Conservation (phyloP, 1,284 basidiomycete species). For the Testicularia cyperi region DNA sequence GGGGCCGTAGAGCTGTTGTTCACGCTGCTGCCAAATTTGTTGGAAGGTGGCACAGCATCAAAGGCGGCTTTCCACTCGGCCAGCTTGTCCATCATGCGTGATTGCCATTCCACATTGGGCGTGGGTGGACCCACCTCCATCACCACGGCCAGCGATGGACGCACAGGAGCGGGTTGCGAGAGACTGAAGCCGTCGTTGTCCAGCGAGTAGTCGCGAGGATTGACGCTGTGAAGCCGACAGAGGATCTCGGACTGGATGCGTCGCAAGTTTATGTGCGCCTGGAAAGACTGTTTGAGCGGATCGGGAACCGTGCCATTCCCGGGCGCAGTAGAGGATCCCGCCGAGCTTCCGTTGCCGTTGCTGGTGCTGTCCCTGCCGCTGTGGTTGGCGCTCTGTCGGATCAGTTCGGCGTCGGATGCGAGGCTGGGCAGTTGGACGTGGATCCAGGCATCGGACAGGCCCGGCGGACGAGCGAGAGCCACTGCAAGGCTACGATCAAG, state of each 20-base stretch:
- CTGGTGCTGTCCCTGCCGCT: too few species aligned
- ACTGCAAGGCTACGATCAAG: conserved; percentile 29
- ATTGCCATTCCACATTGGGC: conserved; percentile 36
- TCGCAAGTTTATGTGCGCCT: conserved; percentile 25
- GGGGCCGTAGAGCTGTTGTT: too few species aligned
- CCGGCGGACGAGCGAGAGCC: conserved; percentile 27
- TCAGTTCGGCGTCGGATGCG: conserved; percentile 12
- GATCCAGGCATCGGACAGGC: conserved; percentile 38
- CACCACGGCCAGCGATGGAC: conserved; percentile 22
- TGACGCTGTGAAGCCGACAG: conserved; percentile 36
- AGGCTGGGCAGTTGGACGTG: conserved; percentile 31
- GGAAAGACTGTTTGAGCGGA: conserved; percentile 25
- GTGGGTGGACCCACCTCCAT: conserved; percentile 38
- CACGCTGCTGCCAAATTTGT: background rate
- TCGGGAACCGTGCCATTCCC: conserved; percentile 2
- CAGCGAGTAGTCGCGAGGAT: conserved; percentile 36
- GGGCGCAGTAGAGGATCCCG: too few species aligned
- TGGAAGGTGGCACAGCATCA: background rate
- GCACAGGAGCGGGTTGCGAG: conserved; percentile 5
- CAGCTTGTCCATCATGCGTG: conserved; percentile 35
- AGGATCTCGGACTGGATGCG: conserved; percentile 37
- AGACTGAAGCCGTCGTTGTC: conserved; percentile 26
- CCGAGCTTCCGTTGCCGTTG: background rate
- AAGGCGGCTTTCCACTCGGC: conserved; percentile 25
- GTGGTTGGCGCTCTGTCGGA: conserved; percentile 10